Evolutionary conservation across 106 monocot species (phyloP).

Genomic region (Acanthochlamys bracteata): DNA sequence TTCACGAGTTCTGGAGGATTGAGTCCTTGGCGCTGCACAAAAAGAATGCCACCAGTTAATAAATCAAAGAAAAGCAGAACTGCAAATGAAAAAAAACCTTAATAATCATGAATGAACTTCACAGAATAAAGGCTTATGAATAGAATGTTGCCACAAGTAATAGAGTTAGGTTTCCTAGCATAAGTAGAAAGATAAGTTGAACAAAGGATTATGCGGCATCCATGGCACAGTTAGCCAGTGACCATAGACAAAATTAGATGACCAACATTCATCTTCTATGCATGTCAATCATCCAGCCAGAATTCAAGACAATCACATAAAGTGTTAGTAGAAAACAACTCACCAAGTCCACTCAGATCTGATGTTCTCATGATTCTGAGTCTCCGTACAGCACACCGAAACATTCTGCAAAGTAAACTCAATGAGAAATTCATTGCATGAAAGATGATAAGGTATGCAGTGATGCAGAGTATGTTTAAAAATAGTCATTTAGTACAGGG

Average conservation of each 20-base stretch:
- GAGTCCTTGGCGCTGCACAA: constrained; percentile 25
- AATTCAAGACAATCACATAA: neutral
- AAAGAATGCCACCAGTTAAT: neutral
- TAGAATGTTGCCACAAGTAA: too few relatives aligned
- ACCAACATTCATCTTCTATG: too few relatives aligned
- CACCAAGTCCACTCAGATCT: constrained; percentile 61
- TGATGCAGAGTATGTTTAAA: too few relatives aligned
- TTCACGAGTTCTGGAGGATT: neutral
- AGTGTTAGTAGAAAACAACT: constrained; percentile 6
- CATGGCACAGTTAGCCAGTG: too few relatives aligned
- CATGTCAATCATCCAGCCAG: too few relatives aligned
- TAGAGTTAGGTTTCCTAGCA: neutral
- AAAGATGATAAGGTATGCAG: neutral
- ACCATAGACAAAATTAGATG: too few relatives aligned
- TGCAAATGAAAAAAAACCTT: too few relatives aligned
- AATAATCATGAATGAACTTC: too few relatives aligned
- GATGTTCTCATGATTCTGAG: constrained; percentile 83
- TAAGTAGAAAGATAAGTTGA: neutral
- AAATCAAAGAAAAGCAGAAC: neutral
- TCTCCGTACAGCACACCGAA: constrained; percentile 61
- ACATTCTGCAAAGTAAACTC: constrained; percentile 41
- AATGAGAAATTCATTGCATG: neutral
- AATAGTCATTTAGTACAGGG: too few relatives aligned
- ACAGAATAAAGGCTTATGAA: neutral
- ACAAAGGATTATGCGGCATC: neutral